These are phyloP conservation scores for Tephrocybe sp. DNA, from an alignment of 768 basidiomycete species.

Conservation along the genomic window DNA sequence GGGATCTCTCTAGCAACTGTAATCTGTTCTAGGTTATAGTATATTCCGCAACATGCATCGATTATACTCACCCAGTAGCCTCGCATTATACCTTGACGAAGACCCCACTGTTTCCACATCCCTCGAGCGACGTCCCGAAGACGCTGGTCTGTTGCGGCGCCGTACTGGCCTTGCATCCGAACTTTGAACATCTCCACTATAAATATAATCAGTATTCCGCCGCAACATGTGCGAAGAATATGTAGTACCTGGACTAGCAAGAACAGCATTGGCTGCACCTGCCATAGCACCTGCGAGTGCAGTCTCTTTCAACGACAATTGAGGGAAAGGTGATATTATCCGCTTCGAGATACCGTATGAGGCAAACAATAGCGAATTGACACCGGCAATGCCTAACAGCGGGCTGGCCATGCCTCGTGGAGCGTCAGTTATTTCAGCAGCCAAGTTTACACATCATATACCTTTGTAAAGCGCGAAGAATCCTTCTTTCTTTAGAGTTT, in stretches of 20 bases:
- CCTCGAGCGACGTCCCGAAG: constrained; percentile 71
- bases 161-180: constrained; percentile 96
- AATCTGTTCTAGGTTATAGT: constrained; percentile 46
- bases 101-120: constrained; percentile 88
- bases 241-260: constrained; percentile 81
- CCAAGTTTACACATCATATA: constrained; percentile 23
- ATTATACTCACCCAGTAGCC: constrained; percentile 82
- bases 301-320: constrained; percentile 76
- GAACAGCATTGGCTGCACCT: constrained; percentile 84
- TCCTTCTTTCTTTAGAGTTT: constrained; percentile 87
- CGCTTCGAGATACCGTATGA: constrained; percentile 83
- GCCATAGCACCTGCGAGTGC: constrained; percentile 91
- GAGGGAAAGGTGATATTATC: constrained; percentile 85
- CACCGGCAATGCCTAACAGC: constrained; percentile 88
- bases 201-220: not conserved
- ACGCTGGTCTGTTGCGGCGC: constrained; percentile 73
- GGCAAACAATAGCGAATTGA: constrained; percentile 94
- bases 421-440: not conserved
- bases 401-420: constrained; percentile 84
- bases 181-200: constrained; percentile 98
- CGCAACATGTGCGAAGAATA: not conserved
- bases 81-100: constrained; percentile 88
- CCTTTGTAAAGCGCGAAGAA: constrained; percentile 96
- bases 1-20: constrained; percentile 94
- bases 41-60: not conserved